Evolutionary conservation across 2,329 filamentous ascomycete species (phyloP).

Genomic region (Cladosporium sp.): DNA sequence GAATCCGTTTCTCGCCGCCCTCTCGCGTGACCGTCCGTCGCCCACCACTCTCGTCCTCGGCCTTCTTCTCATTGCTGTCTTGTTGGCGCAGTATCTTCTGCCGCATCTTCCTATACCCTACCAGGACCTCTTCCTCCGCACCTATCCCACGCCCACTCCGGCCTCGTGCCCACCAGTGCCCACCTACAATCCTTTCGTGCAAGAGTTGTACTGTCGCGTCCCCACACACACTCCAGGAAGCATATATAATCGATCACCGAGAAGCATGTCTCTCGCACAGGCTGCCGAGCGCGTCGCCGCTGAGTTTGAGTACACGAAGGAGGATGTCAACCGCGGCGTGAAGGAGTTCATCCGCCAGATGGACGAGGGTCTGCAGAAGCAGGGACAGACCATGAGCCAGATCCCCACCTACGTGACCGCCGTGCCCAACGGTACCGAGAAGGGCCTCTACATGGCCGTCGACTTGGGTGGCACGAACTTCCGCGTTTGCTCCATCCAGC

Average conservation of each 20-base stretch:
- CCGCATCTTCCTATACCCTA: conserved; percentile 18
- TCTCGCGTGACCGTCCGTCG: conserved; percentile 12
- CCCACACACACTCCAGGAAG: conserved; percentile 26
- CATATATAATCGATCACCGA: conserved; percentile 28
- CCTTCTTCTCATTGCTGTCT: conserved; percentile 20
- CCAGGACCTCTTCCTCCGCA: conserved; percentile 19
- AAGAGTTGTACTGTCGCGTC: conserved; percentile 32
- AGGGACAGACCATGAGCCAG: conserved; percentile 82
- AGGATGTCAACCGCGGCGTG: conserved; percentile 74
- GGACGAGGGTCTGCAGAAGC: conserved; percentile 76
- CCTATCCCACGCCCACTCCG: conserved; percentile 18
- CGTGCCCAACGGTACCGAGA: conserved; percentile 95
- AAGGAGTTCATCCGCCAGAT: conserved; percentile 84
- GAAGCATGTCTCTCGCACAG: conserved; percentile 53
- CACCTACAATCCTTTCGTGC: conserved; percentile 31
- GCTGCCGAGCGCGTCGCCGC: conserved; percentile 77
- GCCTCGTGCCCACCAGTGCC: conserved; percentile 26
- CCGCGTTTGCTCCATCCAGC: conserved; percentile 88
- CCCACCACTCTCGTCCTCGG: conserved; percentile 19
- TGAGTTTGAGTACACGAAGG: conserved; percentile 79
- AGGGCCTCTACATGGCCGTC: conserved; percentile 94
- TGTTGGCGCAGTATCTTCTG: conserved; percentile 23
- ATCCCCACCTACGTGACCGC: conserved; percentile 96
- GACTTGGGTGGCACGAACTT: conserved; percentile 99
- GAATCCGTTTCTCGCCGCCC: conserved; percentile 3